A percentile compares a stretch with the other conserved stretches of the same genome.
phyloP scores from a whole-genome alignment of 192 early-diverging fungal species.

The Coemansia sp. region DNA sequence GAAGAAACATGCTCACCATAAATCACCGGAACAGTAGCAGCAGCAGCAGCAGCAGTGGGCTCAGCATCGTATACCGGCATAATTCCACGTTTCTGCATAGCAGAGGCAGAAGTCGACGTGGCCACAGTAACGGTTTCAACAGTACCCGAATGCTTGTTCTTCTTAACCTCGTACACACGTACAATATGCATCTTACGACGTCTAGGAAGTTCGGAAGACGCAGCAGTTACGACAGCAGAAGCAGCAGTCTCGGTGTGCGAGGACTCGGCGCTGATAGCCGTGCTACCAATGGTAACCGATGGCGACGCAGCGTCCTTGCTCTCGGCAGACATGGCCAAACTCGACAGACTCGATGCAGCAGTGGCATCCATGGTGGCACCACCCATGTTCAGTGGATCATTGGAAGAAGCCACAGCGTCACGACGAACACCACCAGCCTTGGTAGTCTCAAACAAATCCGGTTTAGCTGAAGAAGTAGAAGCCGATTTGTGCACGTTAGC shows the following conservation, averaged over 20 bases:
- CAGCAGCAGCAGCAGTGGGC: slow-evolving; percentile 4
- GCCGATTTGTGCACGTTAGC: slow-evolving; percentile 28
- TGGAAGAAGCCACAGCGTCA: slow-evolving; percentile 12
- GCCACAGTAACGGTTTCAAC: slow-evolving; percentile 3
- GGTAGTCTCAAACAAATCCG: slow-evolving; percentile 11
- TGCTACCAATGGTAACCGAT: slow-evolving; percentile 27
- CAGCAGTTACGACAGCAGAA: neutral
- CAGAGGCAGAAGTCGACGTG: slow-evolving; percentile 2
- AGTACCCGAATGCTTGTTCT: slow-evolving; percentile 32
- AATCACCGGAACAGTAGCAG: neutral
- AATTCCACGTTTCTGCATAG: slow-evolving; percentile 35
- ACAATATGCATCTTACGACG: slow-evolving; percentile 55
- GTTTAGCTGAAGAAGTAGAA: slow-evolving; percentile 21
- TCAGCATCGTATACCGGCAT: slow-evolving; percentile 30
- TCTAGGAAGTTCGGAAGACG: slow-evolving; percentile 11
- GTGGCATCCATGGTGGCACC: slow-evolving; percentile 25
- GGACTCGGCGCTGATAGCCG: slow-evolving; percentile 3
- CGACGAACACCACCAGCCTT: slow-evolving; percentile 32
- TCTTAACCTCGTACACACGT: slow-evolving; percentile 53
- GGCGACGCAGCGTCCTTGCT: slow-evolving; percentile 20
- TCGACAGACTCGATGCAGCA: slow-evolving; percentile 2
- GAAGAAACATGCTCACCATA: neutral
- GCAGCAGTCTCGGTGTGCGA: slow-evolving; percentile 15
- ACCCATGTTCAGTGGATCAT: slow-evolving; percentile 2
- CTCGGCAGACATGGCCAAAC: slow-evolving; percentile 13